Evolutionary conservation across 495 filamentous ascomycete genomes (phyloP).

Genomic region (Penicillium nucicola): DNA sequence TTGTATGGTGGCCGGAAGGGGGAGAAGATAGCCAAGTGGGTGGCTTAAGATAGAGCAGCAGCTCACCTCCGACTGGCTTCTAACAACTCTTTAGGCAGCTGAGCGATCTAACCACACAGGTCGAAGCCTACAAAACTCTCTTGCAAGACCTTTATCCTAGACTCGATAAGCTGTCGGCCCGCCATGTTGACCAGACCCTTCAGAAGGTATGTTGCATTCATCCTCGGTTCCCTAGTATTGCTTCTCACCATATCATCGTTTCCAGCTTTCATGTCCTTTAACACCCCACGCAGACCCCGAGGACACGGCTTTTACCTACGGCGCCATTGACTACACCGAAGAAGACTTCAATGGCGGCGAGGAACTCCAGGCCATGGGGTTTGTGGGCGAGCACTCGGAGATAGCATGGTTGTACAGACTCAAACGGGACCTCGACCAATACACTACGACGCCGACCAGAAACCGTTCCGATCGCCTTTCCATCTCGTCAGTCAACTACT

Average conservation of each 20-base stretch:
- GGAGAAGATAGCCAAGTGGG: constrained; percentile 55
- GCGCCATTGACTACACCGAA: constrained; percentile 51
- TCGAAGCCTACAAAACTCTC: constrained; percentile 32
- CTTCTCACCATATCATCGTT: too few species aligned
- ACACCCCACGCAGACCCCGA: too few species aligned
- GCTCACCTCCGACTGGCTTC: constrained; percentile 17
- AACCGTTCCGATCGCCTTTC: constrained; percentile 24
- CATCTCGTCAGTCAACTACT: constrained; percentile 48
- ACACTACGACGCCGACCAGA: constrained; percentile 5
- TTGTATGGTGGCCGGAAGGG: constrained; percentile 57
- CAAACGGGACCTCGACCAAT: constrained; percentile 34
- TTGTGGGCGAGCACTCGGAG: constrained; percentile 62
- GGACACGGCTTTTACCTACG: constrained; percentile 46
- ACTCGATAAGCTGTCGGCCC: constrained; percentile 30
- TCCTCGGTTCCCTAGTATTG: too few species aligned
- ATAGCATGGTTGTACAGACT: constrained; percentile 57
- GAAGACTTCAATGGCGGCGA: constrained; percentile 58
- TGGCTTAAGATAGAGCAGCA: constrained; percentile 22
- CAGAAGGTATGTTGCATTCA: too few species aligned
- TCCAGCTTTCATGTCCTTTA: too few species aligned
- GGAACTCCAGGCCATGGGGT: constrained; percentile 50
- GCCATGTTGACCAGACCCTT: constrained; percentile 32
- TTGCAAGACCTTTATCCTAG: constrained; percentile 36
- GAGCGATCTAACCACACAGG: constrained; percentile 34
- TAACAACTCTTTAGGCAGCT: constrained; percentile 42